phyloP scores from a whole-genome alignment of 2,329 filamentous ascomycete genomes.

The Polychaeton citri region DNA sequence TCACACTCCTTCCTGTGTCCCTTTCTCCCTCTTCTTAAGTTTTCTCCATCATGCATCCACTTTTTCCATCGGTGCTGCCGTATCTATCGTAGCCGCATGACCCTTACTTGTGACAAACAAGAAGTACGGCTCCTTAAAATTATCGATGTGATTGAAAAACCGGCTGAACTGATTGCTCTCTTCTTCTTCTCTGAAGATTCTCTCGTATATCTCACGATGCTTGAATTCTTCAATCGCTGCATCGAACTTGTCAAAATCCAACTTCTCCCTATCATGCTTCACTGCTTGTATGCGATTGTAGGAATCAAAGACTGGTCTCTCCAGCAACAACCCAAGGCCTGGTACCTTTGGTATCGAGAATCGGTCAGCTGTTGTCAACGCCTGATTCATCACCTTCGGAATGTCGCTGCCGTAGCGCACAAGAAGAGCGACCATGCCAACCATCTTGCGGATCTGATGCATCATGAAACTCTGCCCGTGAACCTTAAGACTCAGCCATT shows the following conservation, averaged over 20 bases:
- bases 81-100: constrained; percentile 27
- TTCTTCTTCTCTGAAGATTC: constrained; percentile 83
- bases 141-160: constrained; percentile 39
- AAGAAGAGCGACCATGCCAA: constrained; percentile 75
- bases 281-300: constrained; percentile 66
- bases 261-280: constrained; percentile 49
- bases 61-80: background rate
- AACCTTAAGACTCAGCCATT: constrained; percentile 92
- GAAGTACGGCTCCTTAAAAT: constrained; percentile 36
- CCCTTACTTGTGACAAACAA: constrained; percentile 38
- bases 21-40: background rate
- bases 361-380: constrained; percentile 50
- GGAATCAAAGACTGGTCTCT: constrained; percentile 78
- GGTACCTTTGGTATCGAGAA: constrained; percentile 92
- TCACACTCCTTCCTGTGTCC: background rate
- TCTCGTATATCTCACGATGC: constrained; percentile 77
- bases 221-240: constrained; percentile 79
- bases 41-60: constrained; percentile 1
- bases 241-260: constrained; percentile 69
- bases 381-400: constrained; percentile 55
- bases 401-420: constrained; percentile 67
- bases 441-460: constrained; percentile 99
- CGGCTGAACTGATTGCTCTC: constrained; percentile 54
- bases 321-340: constrained; percentile 72
- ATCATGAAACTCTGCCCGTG: constrained; percentile 99